These are phyloP conservation scores for Erodium maritimum DNA, from an alignment of 345 rosid genomes.

Conservation along the genomic window DNA sequence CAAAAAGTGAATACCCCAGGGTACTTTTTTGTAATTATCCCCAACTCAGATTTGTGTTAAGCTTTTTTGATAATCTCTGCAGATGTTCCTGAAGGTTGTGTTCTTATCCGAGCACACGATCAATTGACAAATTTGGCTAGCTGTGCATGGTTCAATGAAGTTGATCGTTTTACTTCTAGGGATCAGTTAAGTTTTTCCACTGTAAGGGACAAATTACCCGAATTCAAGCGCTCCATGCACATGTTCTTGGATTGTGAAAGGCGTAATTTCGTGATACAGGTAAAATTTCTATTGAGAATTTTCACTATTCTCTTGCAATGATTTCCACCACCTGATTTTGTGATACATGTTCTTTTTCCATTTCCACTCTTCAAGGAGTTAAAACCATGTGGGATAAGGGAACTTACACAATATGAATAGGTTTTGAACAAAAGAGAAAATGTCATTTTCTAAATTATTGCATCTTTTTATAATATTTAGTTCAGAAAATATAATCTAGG, in stretches of 20 bases:
- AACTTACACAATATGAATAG: too few relatives aligned
- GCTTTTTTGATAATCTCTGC: slow-evolving; percentile 14
- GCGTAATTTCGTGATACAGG: slow-evolving; percentile 88
- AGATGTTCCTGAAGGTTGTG: slow-evolving; percentile 99
- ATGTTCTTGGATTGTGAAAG: slow-evolving; percentile 94
- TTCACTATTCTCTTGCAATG: background rate
- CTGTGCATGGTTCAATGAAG: slow-evolving; percentile 96
- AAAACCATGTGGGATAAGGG: too few relatives aligned
- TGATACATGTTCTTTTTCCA: too few relatives aligned
- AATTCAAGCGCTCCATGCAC: slow-evolving; percentile 52
- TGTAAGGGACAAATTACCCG: slow-evolving; percentile 76
- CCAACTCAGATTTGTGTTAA: background rate
- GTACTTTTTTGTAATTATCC: too few relatives aligned
- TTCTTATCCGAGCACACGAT: slow-evolving; percentile 66
- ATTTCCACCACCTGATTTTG: background rate
- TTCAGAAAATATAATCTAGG: too few relatives aligned
- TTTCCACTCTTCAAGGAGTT: too few relatives aligned
- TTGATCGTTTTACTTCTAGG: slow-evolving; percentile 78
- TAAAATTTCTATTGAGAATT: slow-evolving; percentile 9
- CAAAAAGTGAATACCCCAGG: too few relatives aligned
- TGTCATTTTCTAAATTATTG: too few relatives aligned
- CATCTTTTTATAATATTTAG: too few relatives aligned
- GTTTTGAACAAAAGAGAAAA: too few relatives aligned
- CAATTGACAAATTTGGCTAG: slow-evolving; percentile 69
- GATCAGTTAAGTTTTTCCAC: slow-evolving; percentile 83